Evolutionary conservation across 1,139 yeast species (phyloP).

Genomic region (Blastobotrys proliferans): DNA sequence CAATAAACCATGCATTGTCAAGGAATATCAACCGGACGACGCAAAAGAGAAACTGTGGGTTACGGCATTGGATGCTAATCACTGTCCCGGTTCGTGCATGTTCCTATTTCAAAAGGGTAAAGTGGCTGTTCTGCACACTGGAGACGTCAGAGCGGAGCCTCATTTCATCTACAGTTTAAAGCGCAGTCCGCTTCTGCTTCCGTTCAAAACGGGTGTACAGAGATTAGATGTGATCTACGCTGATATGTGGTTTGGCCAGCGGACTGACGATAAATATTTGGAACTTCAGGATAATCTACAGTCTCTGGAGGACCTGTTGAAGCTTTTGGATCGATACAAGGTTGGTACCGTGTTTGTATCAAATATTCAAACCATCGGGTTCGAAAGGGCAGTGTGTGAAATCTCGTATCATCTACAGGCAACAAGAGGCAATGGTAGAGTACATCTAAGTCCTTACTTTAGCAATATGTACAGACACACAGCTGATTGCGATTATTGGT

Average conservation of each 20-base stretch:
- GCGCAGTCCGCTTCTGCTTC: conserved; percentile 42
- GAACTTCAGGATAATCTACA: conserved; percentile 3
- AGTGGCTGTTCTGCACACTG: conserved; percentile 46
- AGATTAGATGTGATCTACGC: conserved; percentile 47
- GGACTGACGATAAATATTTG: not conserved
- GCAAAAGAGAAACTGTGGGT: conserved; percentile 24
- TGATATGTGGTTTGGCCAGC: conserved; percentile 50
- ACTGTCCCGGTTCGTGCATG: conserved; percentile 63
- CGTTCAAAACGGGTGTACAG: conserved; percentile 38
- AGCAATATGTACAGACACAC: conserved; percentile 25
- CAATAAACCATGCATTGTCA: not conserved
- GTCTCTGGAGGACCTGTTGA: not conserved
- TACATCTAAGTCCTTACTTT: conserved; percentile 37
- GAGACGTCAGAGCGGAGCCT: conserved; percentile 56
- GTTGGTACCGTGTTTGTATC: not conserved
- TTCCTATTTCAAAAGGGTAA: conserved; percentile 43
- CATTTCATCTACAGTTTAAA: conserved; percentile 47
- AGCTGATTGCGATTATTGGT: not conserved
- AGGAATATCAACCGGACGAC: conserved; percentile 21
- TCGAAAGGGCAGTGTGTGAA: not conserved
- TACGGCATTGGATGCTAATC: conserved; percentile 41
- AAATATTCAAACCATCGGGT: conserved; percentile 4
- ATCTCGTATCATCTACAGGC: not conserved
- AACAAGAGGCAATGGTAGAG: conserved; percentile 23
- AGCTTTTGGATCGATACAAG: not conserved